Conservation (phyloP, 805 yeast genomes). For the Myxozyma lipomycoides region DNA sequence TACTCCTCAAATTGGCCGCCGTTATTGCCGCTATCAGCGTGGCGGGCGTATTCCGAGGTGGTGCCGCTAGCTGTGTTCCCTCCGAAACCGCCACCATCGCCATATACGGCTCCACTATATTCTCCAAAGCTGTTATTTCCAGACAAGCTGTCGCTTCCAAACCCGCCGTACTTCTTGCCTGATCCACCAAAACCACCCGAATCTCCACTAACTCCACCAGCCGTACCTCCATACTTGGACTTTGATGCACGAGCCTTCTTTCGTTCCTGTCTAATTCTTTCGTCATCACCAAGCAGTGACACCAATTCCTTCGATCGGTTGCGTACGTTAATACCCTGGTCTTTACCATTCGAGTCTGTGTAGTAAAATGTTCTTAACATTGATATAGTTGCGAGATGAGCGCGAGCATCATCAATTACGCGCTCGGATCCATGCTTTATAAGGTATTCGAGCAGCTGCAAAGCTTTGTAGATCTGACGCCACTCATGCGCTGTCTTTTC, state of each 20-base stretch:
- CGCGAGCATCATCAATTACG: slow-evolving; percentile 89
- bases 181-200: slow-evolving; percentile 35
- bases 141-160: slow-evolving; percentile 36
- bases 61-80: slow-evolving; percentile 4
- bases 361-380: slow-evolving; percentile 93
- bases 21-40: slow-evolving; percentile 3
- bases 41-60: background rate
- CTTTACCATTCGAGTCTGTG: slow-evolving; percentile 88
- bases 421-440: slow-evolving; percentile 91
- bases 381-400: slow-evolving; percentile 72
- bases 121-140: slow-evolving; percentile 35
- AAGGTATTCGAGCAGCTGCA: slow-evolving; percentile 86
- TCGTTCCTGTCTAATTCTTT: slow-evolving; percentile 72
- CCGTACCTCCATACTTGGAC: slow-evolving; percentile 76
- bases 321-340: slow-evolving; percentile 93
- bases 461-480: slow-evolving; percentile 95
- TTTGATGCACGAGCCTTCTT: slow-evolving; percentile 85
- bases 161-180: slow-evolving; percentile 37
- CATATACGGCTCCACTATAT: slow-evolving; percentile 39
- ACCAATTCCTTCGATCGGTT: slow-evolving; percentile 79
- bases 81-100: slow-evolving; percentile 42
- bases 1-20: slow-evolving; percentile 30
- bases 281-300: slow-evolving; percentile 70
- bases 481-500: slow-evolving; percentile 95
- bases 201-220: slow-evolving; percentile 38